phyloP scores from a whole-genome alignment of 2,329 filamentous ascomycete species.

The Rachicladosporium sp. region DNA sequence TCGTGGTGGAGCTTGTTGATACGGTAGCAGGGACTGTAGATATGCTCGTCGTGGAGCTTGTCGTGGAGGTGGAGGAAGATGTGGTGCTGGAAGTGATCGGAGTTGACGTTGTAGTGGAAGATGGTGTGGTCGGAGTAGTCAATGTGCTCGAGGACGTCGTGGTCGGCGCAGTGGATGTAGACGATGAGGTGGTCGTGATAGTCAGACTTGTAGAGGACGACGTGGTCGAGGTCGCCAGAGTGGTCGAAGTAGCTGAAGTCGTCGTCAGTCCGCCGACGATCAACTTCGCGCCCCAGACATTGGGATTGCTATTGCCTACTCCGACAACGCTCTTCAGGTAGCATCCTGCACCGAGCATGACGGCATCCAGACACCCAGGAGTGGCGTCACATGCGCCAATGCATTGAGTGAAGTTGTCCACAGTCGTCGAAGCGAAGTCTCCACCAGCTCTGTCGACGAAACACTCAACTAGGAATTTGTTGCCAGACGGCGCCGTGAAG shows the following conservation, averaged over 20 bases:
- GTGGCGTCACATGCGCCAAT: slow-evolving; percentile 8
- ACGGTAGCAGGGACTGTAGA: slow-evolving; percentile 2
- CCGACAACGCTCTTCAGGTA: slow-evolving; percentile 19
- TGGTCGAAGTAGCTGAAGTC: neutral
- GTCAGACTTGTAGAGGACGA: neutral
- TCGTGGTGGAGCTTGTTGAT: neutral
- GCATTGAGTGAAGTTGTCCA: slow-evolving; percentile 5
- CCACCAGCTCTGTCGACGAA: slow-evolving; percentile 14
- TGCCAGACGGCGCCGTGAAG: slow-evolving; percentile 8
- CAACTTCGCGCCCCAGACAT: slow-evolving; percentile 18
- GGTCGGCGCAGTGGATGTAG: neutral
- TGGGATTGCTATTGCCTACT: slow-evolving; percentile 8
- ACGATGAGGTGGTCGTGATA: neutral
- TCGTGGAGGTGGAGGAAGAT: neutral
- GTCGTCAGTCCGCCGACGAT: slow-evolving; percentile 1
- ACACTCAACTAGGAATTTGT: slow-evolving; percentile 15
- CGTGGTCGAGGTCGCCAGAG: neutral
- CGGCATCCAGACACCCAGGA: slow-evolving; percentile 4
- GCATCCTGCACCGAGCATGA: slow-evolving; percentile 1
- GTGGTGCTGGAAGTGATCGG: slow-evolving; percentile 1
- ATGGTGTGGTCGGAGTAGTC: neutral
- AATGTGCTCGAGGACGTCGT: neutral
- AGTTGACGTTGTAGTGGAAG: neutral
- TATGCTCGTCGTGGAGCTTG: slow-evolving; percentile 1
- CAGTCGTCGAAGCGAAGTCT: slow-evolving; percentile 5